Conservation (phyloP, 2,329 filamentous ascomycete genomes). For the Claviceps africana region DNA sequence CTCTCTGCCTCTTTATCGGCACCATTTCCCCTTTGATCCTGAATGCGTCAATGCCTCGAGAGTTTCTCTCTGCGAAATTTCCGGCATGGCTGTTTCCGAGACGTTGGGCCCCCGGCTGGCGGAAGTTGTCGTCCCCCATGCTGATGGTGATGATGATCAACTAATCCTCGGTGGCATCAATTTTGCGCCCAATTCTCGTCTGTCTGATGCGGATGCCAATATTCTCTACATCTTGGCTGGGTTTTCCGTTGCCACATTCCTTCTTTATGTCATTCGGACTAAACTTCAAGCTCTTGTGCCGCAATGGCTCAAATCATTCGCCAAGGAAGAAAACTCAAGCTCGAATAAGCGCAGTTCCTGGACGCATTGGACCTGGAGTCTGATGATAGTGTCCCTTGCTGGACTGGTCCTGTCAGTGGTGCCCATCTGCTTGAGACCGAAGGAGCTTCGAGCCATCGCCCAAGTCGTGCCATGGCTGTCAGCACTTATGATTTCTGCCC, state of each 20-base stretch:
- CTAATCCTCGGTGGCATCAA: background rate
- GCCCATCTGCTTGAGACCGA: conserved; percentile 16
- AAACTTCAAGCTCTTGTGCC: conserved; percentile 19
- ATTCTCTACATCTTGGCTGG: conserved; percentile 12
- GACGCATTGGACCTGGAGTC: conserved; percentile 25
- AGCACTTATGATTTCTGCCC: conserved; percentile 21
- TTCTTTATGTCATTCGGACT: conserved; percentile 16
- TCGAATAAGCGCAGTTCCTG: conserved; percentile 17
- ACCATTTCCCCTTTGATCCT: background rate
- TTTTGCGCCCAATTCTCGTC: background rate
- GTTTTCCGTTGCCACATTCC: conserved; percentile 15
- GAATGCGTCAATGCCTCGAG: background rate
- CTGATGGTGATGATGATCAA: background rate
- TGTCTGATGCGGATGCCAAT: conserved; percentile 5
- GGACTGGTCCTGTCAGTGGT: conserved; percentile 22
- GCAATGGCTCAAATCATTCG: conserved; percentile 29
- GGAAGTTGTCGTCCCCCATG: background rate
- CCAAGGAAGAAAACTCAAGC: conserved; percentile 20
- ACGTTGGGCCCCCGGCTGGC: background rate
- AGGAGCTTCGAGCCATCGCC: conserved; percentile 15
- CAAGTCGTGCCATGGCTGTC: conserved; percentile 27
- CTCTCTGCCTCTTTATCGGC: too few relatives aligned
- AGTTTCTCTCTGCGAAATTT: background rate
- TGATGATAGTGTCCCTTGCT: conserved; percentile 18
- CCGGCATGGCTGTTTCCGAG: background rate